A percentile compares a stretch with the other conserved stretches of the same genome.
Conservation (phyloP, 192 early-diverging fungal genomes). For the Rhizoclosmatium globosum region DNA sequence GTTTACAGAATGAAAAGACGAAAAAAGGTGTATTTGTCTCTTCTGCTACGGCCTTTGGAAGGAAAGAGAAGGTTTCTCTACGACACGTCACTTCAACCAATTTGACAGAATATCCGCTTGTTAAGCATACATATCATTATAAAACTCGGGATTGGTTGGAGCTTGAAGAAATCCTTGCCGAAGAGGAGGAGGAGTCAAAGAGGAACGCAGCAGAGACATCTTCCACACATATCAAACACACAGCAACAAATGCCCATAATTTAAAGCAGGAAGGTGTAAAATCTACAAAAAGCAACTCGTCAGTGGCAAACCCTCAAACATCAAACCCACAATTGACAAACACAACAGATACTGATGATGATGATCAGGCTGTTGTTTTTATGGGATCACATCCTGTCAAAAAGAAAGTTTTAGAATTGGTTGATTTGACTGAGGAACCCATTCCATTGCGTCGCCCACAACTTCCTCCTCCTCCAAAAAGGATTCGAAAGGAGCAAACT, state of each 20-base stretch:
- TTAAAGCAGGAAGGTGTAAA: neutral
- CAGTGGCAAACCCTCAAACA: neutral
- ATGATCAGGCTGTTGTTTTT: neutral
- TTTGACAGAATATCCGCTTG: neutral
- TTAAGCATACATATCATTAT: conserved; percentile 17
- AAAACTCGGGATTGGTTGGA: conserved; percentile 16
- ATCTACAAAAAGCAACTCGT: too few relatives aligned
- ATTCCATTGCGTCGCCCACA: too few relatives aligned
- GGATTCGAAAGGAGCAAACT: too few relatives aligned
- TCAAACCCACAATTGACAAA: neutral
- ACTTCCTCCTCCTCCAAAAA: too few relatives aligned
- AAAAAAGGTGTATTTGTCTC: conserved; percentile 30
- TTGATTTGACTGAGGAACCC: conserved; percentile 1
- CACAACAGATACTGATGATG: neutral
- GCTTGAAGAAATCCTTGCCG: conserved; percentile 5
- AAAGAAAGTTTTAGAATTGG: neutral
- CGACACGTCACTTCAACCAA: neutral
- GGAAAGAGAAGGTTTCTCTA: neutral
- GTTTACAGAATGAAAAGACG: conserved; percentile 13
- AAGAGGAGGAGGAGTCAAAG: neutral
- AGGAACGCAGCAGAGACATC: neutral
- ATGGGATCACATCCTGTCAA: neutral
- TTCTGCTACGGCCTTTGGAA: neutral
- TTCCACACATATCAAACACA: neutral
- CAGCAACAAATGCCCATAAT: neutral